Percentiles rank a stretch among this genome's conserved stretches.
phyloP scores from a whole-genome alignment of 257 asterid genomes.

The Jacaranda mimosifolia region DNA sequence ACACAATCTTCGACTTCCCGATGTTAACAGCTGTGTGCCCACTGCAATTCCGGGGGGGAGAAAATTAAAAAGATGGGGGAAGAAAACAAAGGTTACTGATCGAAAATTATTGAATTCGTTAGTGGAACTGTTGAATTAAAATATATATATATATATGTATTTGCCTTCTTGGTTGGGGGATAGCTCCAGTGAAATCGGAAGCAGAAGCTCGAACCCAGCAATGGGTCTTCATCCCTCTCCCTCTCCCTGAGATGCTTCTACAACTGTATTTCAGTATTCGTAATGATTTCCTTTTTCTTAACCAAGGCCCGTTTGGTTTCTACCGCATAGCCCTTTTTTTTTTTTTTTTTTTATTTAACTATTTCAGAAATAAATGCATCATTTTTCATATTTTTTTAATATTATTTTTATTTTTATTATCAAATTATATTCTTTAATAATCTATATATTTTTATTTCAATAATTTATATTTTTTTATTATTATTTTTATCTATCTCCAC shows the following conservation, averaged over 20 bases:
- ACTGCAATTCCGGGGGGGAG: slow-evolving; percentile 49
- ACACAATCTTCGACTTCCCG: slow-evolving; percentile 87
- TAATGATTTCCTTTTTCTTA: neutral
- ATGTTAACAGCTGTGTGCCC: slow-evolving; percentile 92
- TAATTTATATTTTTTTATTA: too few species aligned
- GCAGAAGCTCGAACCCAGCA: slow-evolving; percentile 92
- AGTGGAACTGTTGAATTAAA: neutral
- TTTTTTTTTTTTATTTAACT: too few species aligned
- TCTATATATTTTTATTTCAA: too few species aligned
- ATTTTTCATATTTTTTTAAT: too few species aligned
- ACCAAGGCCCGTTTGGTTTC: too few species aligned
- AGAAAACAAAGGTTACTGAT: slow-evolving; percentile 20
- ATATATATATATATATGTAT: neutral
- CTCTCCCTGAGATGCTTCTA: slow-evolving; percentile 3
- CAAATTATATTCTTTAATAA: too few species aligned
- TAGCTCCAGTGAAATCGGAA: slow-evolving; percentile 78
- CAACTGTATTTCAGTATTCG: neutral
- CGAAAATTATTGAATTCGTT: neutral
- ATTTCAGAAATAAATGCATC: too few species aligned
- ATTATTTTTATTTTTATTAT: too few species aligned
- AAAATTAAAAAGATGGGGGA: neutral
- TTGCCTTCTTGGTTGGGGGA: slow-evolving; percentile 89
- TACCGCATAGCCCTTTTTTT: too few species aligned
- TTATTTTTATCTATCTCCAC: too few species aligned
- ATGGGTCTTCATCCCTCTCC: slow-evolving; percentile 59